These are phyloP conservation scores for Tolypocladium amazonense DNA, from an alignment of 2,329 filamentous ascomycete genomes.

Conservation along the genomic window DNA sequence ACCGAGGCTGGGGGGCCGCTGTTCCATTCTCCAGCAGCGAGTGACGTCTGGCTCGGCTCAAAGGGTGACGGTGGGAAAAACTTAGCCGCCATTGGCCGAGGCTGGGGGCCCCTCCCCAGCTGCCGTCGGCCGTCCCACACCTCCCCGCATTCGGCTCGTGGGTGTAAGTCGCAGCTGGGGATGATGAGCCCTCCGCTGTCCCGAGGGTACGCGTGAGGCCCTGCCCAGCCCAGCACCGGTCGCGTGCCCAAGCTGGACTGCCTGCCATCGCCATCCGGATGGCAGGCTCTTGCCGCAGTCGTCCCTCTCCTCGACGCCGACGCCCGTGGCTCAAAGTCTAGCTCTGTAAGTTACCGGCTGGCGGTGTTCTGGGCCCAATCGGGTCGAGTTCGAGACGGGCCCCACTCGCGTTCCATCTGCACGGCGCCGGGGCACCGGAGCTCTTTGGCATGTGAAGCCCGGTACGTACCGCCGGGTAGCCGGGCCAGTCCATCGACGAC, in stretches of 20 bases:
- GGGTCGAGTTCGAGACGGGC: conserved; percentile 3
- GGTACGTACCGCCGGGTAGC: background rate
- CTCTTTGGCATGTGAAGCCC: conserved; percentile 19
- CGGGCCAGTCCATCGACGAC: background rate
- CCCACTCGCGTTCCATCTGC: conserved; percentile 9
- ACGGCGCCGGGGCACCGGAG: conserved; percentile 17
- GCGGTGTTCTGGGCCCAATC: too few species aligned
- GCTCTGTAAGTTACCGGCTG: too few species aligned
- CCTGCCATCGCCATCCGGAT: too few species aligned
- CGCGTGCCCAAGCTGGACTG: too few species aligned
- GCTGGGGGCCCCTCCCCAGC: conserved; percentile 2
- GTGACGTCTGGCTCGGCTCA: conserved; percentile 6
- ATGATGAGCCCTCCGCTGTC: background rate
- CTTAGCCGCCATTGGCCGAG: conserved; percentile 35
- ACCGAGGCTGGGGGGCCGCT: background rate
- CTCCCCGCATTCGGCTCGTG: background rate
- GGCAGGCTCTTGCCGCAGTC: background rate
- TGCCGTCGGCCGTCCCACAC: background rate
- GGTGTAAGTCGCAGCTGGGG: background rate
- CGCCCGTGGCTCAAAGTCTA: too few species aligned
- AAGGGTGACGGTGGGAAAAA: background rate
- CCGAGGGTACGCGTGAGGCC: background rate
- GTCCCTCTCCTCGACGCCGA: background rate
- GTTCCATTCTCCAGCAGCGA: background rate
- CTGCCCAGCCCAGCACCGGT: background rate